A percentile compares a stretch with the other conserved stretches of the same genome.
Evolutionary conservation across 352 stramenopile genomes (phyloP).

Genomic region (Pythium monospermum): DNA sequence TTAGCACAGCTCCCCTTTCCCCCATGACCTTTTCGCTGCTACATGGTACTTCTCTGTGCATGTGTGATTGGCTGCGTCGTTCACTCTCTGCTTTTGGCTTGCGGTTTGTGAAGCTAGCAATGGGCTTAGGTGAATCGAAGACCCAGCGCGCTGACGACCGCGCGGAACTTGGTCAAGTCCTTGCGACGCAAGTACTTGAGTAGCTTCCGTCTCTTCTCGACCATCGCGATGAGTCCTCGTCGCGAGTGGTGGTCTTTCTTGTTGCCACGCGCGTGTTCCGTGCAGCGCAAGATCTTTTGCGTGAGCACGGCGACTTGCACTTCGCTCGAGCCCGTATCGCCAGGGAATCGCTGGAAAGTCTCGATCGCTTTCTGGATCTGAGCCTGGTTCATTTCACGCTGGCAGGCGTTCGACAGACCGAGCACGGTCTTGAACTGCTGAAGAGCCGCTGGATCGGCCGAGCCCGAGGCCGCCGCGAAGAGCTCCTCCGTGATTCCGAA

Average conservation of each 20-base stretch:
- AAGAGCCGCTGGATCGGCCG: constrained; percentile 28
- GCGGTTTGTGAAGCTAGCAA: constrained; percentile 1
- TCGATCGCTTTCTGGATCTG: constrained; percentile 75
- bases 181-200: constrained; percentile 82
- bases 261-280: constrained; percentile 63
- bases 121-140: constrained; percentile 66
- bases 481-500: constrained; percentile 58
- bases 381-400: constrained; percentile 81
- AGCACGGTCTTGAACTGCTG: constrained; percentile 63
- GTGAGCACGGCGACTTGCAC: constrained; percentile 83
- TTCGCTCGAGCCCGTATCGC: constrained; percentile 82
- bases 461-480: constrained; percentile 30
- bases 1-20: too few relatives aligned
- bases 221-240: constrained; percentile 80
- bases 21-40: neutral
- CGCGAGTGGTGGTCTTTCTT: constrained; percentile 88
- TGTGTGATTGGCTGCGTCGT: neutral
- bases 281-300: constrained; percentile 81
- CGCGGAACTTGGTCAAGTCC: constrained; percentile 76
- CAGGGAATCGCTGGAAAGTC: constrained; percentile 83
- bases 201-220: constrained; percentile 82
- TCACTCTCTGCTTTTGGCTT: neutral
- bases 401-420: constrained; percentile 70
- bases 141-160: constrained; percentile 68
- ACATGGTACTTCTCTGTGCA: neutral